Evolutionary conservation across 2,329 filamentous ascomycete species (phyloP), one percentile per base, ranked within the genome.

Genomic region (Phyllachora maydis): DNA sequence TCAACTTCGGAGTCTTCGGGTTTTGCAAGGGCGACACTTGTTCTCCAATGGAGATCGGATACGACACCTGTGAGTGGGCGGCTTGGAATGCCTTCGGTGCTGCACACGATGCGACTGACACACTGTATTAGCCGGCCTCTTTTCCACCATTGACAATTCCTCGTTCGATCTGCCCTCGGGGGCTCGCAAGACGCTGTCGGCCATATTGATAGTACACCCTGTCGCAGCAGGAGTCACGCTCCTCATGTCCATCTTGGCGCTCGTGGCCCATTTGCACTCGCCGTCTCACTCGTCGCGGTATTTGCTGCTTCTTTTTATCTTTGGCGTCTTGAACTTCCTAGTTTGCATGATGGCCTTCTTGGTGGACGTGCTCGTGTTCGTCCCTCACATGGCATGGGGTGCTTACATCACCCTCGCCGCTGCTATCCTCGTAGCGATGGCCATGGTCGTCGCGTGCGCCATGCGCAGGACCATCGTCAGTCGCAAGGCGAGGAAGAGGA

Each of bases 381-480:
- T 93, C 10, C 88, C 88, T 22, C 83, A 95, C 47, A 54, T 93
- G 52, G 67, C 72, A 41, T 95, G 83, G 81, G 88, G 83, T 32
- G 82, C 83, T 29, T 98, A 85, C 59, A 67, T 95, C 35, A 83
- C 93, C 10, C 59, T 95, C 23, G 85, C 70, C 7, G 79, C 85
- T 14, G 90, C 83, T 13, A 74, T 93, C 29, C 53, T 93, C 26
- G 76, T 92, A 23, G 70, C 77, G 24, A 56, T 79, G 13, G 77
- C 78, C 41, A 75, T 73, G 19, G 63, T 98, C 27, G 70, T 93
- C 17, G 83, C 82, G 6, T 98, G 83, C 44, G 82, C 81, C 12
- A 95, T 95, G 82, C 75, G 88, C 32, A 70, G 85, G 29, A 90
- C 83, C 3, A 56, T 95, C 27, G 78, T 93, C 30, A 78, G 78